Evolutionary conservation across 2,329 filamentous ascomycete genomes (phyloP).

Genomic region (Byssochlamys sp.): DNA sequence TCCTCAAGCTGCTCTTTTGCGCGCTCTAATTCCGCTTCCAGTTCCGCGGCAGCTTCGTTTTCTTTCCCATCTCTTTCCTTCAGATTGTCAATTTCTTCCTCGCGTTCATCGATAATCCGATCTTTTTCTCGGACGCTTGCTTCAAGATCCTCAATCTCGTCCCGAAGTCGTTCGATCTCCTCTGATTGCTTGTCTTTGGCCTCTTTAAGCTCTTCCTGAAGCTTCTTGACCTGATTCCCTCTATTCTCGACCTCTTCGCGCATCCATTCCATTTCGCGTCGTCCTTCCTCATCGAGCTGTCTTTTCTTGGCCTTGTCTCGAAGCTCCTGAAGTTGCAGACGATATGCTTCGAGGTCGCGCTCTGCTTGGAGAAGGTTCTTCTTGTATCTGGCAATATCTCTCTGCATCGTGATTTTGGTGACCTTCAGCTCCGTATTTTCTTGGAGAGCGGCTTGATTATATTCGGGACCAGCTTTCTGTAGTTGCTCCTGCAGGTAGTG

Average conservation of each 20-base stretch:
- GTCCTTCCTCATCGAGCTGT: conserved; percentile 61
- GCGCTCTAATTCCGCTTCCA: conserved; percentile 42
- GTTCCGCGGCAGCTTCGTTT: conserved; percentile 34
- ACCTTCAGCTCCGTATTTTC: conserved; percentile 97
- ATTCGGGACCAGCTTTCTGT: conserved; percentile 75
- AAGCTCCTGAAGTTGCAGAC: conserved; percentile 69
- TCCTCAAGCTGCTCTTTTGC: conserved; percentile 37
- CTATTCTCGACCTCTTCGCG: conserved; percentile 42
- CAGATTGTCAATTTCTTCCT: conserved; percentile 64
- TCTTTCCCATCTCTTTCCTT: conserved; percentile 41
- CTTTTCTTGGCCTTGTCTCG: conserved; percentile 71
- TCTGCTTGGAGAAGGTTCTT: conserved; percentile 76
- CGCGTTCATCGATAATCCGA: conserved; percentile 59
- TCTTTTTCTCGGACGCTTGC: conserved; percentile 68
- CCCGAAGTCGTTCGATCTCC: conserved; percentile 57
- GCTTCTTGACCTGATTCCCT: conserved; percentile 32
- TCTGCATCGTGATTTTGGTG: conserved; percentile 78
- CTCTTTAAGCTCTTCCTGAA: conserved; percentile 47
- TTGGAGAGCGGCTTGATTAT: conserved; percentile 76
- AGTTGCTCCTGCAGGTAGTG: conserved; percentile 90
- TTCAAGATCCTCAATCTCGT: conserved; percentile 67
- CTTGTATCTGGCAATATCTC: conserved; percentile 74
- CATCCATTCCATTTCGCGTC: conserved; percentile 48
- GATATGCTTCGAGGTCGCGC: conserved; percentile 74
- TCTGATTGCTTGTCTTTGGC: conserved; percentile 47